These are phyloP conservation scores for Penicillium janthinellum DNA, from an alignment of 2,329 filamentous ascomycete genomes.

Conservation along the genomic window DNA sequence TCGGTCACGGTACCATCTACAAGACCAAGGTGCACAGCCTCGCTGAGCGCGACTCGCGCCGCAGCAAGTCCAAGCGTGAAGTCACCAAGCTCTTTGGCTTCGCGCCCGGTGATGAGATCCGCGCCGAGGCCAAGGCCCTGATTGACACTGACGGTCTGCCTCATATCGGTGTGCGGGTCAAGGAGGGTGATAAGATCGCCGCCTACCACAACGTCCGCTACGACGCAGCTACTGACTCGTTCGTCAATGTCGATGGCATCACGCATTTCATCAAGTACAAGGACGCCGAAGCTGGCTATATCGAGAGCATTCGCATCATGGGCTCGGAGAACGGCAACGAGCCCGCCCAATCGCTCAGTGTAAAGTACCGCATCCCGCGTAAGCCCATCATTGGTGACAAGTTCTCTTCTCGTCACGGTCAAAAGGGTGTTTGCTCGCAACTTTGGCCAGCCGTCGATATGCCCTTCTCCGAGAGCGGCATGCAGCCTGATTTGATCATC, in stretches of 20 bases:
- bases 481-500: conserved; percentile 97
- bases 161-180: conserved; percentile 73
- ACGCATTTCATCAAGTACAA: conserved; percentile 95
- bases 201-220: conserved; percentile 87
- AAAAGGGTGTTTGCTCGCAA: conserved; percentile 95
- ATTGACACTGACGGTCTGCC: conserved; percentile 89
- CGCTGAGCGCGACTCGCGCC: conserved; percentile 71
- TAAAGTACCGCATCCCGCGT: conserved; percentile 91
- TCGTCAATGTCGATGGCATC: conserved; percentile 80
- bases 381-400: conserved; percentile 96
- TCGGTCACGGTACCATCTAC: conserved; percentile 94
- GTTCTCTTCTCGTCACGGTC: conserved; percentile 96
- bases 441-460: conserved; percentile 94
- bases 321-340: conserved; percentile 82
- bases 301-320: conserved; percentile 90
- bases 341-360: conserved; percentile 81
- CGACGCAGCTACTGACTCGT: conserved; percentile 69
- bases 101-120: conserved; percentile 73
- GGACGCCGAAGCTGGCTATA: conserved; percentile 80
- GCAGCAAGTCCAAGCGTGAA: conserved; percentile 65
- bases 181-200: conserved; percentile 80
- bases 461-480: conserved; percentile 95
- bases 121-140: conserved; percentile 67
- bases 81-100: conserved; percentile 88
- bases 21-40: conserved; percentile 93